Percentiles rank a stretch among this genome's conserved stretches.
These are phyloP conservation scores for Erysiphe neolycopersici DNA, from an alignment of 2,329 filamentous ascomycete genomes.

Conservation along the genomic window DNA sequence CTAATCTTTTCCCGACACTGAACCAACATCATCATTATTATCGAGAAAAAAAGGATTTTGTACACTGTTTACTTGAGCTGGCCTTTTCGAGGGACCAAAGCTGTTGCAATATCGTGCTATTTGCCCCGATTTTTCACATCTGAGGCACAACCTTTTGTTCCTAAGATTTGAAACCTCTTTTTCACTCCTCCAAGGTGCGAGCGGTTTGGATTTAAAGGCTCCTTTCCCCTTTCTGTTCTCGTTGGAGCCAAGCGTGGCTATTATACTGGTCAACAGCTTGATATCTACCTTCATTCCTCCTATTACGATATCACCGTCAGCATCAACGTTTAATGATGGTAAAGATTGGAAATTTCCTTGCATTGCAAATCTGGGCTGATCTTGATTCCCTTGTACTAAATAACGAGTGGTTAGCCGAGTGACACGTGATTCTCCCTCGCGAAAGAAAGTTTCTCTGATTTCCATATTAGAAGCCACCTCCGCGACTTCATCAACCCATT, in stretches of 20 bases:
- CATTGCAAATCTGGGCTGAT: background rate
- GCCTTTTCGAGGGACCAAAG: background rate
- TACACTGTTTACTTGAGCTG: background rate
- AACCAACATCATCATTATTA: background rate
- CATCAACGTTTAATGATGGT: background rate
- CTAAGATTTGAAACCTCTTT: background rate
- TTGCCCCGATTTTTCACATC: background rate
- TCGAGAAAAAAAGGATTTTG: background rate
- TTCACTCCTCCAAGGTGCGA: background rate
- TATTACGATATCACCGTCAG: background rate
- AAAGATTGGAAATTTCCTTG: background rate
- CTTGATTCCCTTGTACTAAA: background rate
- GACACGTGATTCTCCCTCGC: background rate
- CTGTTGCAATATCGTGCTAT: background rate
- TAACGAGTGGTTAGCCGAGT: background rate
- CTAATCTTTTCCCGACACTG: background rate
- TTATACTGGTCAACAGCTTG: background rate
- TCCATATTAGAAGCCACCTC: background rate
- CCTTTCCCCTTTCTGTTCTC: background rate
- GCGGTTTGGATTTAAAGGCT: background rate
- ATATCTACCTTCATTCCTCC: background rate
- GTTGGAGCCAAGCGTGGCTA: background rate
- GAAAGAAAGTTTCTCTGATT: background rate
- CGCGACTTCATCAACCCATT: background rate
- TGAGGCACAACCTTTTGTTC: background rate